phyloP scores from a whole-genome alignment of 768 basidiomycete genomes.

The Dictyophora rubrovolvata region DNA sequence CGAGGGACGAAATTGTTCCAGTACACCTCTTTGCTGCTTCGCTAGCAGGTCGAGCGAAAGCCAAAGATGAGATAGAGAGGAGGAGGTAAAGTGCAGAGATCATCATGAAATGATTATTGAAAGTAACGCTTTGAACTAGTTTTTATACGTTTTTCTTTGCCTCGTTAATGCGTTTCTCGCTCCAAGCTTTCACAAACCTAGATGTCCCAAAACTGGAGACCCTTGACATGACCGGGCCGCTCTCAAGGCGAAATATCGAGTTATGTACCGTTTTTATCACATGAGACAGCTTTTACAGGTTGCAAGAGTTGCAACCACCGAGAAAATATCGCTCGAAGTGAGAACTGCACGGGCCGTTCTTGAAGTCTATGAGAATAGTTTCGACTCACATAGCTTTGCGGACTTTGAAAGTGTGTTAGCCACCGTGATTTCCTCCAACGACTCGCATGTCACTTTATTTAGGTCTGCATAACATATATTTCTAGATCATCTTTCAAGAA shows the following conservation, averaged over 20 bases:
- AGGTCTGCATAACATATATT: too few species aligned
- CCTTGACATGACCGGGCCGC: background rate
- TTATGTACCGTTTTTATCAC: background rate
- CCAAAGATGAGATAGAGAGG: conserved; percentile 6
- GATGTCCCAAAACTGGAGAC: background rate
- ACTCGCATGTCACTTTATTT: too few species aligned
- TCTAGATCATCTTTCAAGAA: too few species aligned
- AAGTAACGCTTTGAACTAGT: background rate
- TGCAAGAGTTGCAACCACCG: background rate
- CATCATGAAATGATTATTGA: background rate
- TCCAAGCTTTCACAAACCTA: background rate
- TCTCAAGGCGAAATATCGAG: background rate
- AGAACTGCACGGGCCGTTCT: background rate
- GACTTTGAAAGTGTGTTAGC: background rate
- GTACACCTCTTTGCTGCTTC: conserved; percentile 18
- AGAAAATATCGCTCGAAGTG: background rate
- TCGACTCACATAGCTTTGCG: background rate
- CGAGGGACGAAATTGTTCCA: conserved; percentile 44
- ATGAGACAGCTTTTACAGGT: background rate
- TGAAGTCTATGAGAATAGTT: background rate
- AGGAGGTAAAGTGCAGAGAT: conserved; percentile 5
- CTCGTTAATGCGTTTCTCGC: background rate
- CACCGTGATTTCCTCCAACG: too few species aligned
- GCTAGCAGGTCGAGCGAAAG: conserved; percentile 2
- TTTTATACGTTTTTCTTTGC: background rate